A percentile compares a stretch with the other conserved stretches of the same genome.
Evolutionary conservation across 2,329 filamentous ascomycete genomes (phyloP).

Genomic region (Aureobasidium lini): DNA sequence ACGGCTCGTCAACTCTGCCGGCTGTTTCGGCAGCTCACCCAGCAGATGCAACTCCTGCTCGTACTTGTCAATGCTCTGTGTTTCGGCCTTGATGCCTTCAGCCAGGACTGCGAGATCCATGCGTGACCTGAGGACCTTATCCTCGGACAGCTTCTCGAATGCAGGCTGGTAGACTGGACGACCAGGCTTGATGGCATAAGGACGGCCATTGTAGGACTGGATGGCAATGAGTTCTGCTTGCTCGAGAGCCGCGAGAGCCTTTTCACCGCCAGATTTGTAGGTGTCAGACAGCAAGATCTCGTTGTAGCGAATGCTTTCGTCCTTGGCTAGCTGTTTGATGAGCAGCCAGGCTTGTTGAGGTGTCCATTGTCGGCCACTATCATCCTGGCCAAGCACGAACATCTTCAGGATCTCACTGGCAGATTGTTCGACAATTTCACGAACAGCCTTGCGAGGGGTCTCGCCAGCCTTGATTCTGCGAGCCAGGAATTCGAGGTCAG

Average conservation of each 20-base stretch:
- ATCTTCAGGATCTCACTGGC: conserved; percentile 89
- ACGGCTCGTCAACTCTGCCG: conserved; percentile 58
- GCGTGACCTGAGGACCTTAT: conserved; percentile 64
- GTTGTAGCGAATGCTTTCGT: conserved; percentile 70
- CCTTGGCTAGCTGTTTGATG: conserved; percentile 67
- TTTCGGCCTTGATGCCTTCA: conserved; percentile 65
- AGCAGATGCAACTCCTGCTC: conserved; percentile 70
- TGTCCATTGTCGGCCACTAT: conserved; percentile 60
- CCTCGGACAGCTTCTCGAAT: conserved; percentile 63
- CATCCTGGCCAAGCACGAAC: conserved; percentile 63
- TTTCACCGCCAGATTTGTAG: conserved; percentile 66
- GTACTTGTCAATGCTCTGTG: conserved; percentile 65
- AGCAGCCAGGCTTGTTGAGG: conserved; percentile 85
- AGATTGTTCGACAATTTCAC: conserved; percentile 82
- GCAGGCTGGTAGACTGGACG: conserved; percentile 82
- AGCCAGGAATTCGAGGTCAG: conserved; percentile 90
- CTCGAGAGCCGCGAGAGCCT: conserved; percentile 70
- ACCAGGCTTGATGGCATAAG: conserved; percentile 68
- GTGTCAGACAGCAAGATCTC: conserved; percentile 70
- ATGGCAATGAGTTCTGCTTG: conserved; percentile 81
- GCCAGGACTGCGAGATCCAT: conserved; percentile 61
- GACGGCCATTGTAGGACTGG: conserved; percentile 64
- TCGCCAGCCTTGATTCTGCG: conserved; percentile 82
- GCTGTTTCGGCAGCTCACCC: conserved; percentile 63
- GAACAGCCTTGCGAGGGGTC: conserved; percentile 68